Conservation (phyloP, 495 filamentous ascomycete species). For the Xylaria nigripes region DNA sequence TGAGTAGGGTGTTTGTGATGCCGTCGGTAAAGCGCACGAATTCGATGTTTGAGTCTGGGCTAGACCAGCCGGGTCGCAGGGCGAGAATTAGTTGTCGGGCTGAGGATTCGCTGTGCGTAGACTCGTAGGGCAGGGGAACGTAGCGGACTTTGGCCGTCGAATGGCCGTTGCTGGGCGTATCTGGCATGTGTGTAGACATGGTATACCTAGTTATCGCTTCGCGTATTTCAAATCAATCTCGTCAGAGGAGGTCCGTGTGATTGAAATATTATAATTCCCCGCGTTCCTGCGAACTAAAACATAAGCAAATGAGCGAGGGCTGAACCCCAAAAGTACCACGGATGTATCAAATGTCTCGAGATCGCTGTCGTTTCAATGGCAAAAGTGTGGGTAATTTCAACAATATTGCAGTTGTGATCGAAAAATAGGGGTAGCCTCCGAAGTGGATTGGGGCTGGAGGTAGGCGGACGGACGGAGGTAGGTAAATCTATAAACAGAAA, state of each 20-base stretch:
- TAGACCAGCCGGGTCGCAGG: slow-evolving; percentile 76
- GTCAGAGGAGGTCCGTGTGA: neutral
- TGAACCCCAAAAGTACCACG: neutral
- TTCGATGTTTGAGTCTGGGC: slow-evolving; percentile 65
- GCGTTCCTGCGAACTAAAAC: neutral
- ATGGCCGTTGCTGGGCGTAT: slow-evolving; percentile 14
- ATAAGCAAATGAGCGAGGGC: neutral
- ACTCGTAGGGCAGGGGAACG: slow-evolving; percentile 70
- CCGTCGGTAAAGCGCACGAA: slow-evolving; percentile 92
- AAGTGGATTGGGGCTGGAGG: neutral
- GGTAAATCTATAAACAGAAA: neutral
- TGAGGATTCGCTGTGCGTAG: slow-evolving; percentile 63
- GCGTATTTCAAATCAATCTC: neutral
- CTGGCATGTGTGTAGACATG: slow-evolving; percentile 17
- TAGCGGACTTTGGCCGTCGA: slow-evolving; percentile 32
- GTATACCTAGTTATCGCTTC: slow-evolving; percentile 1
- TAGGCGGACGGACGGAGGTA: neutral
- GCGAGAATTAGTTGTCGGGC: slow-evolving; percentile 71
- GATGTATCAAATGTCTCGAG: no score
- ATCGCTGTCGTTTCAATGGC: neutral
- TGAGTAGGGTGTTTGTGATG: slow-evolving; percentile 92
- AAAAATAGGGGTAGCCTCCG: slow-evolving; percentile 6
- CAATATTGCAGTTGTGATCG: slow-evolving; percentile 3
- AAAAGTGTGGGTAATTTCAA: slow-evolving; percentile 3
- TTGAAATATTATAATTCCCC: neutral